Percentiles rank a stretch among this genome's conserved stretches.
phyloP scores from a whole-genome alignment of 805 yeast genomes.

The Saturnispora ahearnii region DNA sequence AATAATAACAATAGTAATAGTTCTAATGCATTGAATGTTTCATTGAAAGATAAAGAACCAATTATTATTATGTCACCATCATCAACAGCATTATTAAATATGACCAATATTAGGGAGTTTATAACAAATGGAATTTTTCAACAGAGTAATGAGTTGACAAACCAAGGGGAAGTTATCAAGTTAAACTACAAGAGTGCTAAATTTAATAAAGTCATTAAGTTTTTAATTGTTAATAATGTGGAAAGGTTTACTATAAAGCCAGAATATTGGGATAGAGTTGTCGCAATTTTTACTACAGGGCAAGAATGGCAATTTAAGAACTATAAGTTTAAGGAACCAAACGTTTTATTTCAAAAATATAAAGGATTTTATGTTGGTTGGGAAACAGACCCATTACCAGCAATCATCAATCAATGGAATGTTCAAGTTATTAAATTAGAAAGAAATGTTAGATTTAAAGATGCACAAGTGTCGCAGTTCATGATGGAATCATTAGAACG shows the following conservation, averaged over 20 bases:
- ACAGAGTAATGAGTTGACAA: conserved; percentile 23
- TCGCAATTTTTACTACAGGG: conserved; percentile 93
- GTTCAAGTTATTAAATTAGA: conserved; percentile 72
- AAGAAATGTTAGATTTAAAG: conserved; percentile 76
- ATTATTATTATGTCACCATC: conserved; percentile 73
- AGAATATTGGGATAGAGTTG: conserved; percentile 96
- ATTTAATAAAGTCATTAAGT: conserved; percentile 47
- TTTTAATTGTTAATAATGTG: conserved; percentile 80
- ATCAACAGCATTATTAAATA: conserved; percentile 60
- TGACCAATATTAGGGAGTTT: conserved; percentile 57
- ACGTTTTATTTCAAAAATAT: conserved; percentile 68
- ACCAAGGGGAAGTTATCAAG: conserved; percentile 32
- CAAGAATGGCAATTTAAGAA: conserved; percentile 94
- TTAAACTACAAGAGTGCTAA: conserved; percentile 47
- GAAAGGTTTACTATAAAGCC: conserved; percentile 84
- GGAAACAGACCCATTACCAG: conserved; percentile 73
- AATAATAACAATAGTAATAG: not conserved
- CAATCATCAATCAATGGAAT: conserved; percentile 76
- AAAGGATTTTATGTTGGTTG: conserved; percentile 75
- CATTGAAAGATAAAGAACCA: conserved; percentile 41
- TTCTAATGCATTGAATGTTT: conserved; percentile 6
- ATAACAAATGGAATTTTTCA: conserved; percentile 61
- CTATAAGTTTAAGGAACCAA: conserved; percentile 78
- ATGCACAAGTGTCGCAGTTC: conserved; percentile 73
- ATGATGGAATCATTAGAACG: conserved; percentile 82